phyloP scores from a whole-genome alignment of 2,329 filamentous ascomycete genomes.

The Rosellinia necatrix region DNA sequence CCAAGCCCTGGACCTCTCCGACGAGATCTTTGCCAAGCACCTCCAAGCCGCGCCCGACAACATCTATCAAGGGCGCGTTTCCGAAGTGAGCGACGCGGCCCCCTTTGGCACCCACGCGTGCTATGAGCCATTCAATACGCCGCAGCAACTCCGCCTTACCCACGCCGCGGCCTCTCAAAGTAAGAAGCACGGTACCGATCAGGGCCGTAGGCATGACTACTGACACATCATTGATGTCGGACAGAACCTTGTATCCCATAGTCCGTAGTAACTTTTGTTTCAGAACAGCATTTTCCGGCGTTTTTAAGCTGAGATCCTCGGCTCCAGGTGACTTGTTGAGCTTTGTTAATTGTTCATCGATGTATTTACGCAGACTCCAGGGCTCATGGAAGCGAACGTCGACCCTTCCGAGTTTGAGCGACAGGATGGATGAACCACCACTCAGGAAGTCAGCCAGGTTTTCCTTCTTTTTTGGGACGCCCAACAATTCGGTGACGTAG shows the following conservation, averaged over 20 bases:
- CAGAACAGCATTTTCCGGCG: slow-evolving; percentile 56
- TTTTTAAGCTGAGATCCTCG: slow-evolving; percentile 51
- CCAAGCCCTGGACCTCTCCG: slow-evolving; percentile 75
- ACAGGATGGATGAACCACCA: slow-evolving; percentile 81
- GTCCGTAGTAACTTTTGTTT: slow-evolving; percentile 79
- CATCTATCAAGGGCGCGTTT: slow-evolving; percentile 74
- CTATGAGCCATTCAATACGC: slow-evolving; percentile 87
- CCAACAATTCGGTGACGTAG: slow-evolving; percentile 91
- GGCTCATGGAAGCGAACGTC: slow-evolving; percentile 96
- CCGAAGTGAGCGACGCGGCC: slow-evolving; percentile 94
- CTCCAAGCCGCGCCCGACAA: slow-evolving; percentile 87
- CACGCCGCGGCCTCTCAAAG: slow-evolving; percentile 87
- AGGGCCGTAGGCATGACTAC: slow-evolving; percentile 98
- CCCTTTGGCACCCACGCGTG: slow-evolving; percentile 80
- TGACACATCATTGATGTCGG: slow-evolving; percentile 93
- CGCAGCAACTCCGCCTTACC: slow-evolving; percentile 84
- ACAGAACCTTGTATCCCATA: slow-evolving; percentile 87
- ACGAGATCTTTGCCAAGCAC: slow-evolving; percentile 91
- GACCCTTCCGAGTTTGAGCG: slow-evolving; percentile 84
- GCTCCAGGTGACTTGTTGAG: slow-evolving; percentile 55
- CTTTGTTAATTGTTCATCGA: slow-evolving; percentile 73
- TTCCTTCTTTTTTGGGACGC: slow-evolving; percentile 93
- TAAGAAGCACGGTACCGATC: slow-evolving; percentile 91
- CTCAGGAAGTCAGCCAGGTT: slow-evolving; percentile 90
- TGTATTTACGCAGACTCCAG: slow-evolving; percentile 85